Evolutionary conservation across 2,329 filamentous ascomycete genomes (phyloP), one percentile per base, ranked within the genome.

Genomic region (Parafenestella ontariensis): DNA sequence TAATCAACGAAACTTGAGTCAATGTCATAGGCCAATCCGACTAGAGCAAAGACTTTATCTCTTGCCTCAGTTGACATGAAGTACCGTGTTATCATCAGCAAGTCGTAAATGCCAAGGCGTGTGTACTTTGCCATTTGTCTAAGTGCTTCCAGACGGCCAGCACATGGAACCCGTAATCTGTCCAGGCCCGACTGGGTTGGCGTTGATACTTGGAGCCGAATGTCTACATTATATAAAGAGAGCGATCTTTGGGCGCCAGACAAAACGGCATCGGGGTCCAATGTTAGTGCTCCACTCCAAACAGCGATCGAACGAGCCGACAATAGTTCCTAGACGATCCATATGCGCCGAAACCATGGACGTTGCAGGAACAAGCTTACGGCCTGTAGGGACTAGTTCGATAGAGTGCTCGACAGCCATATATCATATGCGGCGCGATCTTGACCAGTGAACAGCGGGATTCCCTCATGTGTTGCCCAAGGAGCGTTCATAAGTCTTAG

Each of bases 291-390:
- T 4, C 44, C 44, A 17, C 29, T 24, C 44, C 44, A 46, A 31
- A 46, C 17, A 3, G 20, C 20, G 13, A 36, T 11, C 23, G n/a
- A 15, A 31, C 20, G 5, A 11, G 44, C 44, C 6, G 18, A 21
- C 29, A 46, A 7, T 5, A 46, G 31, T 24, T 46, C 44, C 44
- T 46, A 31, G 15, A 46, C 44, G 36, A 55, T 50, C 47, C 47
- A 55, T n/a, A 55, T 47, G n/a, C 52, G 52, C 10, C 34, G 41
- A 31, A 55, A 55, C 46, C 47, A 55, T 6, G 52, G 52, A 29
- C 31, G 26, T 20, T 46, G 26, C 20, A 55, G 18, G 21, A 54
- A 54, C 11, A 33, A 33, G 15, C 40, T 46, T 21, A 54, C 21
- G 21, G 52, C 52, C 17, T 33, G 41, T 17, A 50, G 44, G 17